Evolutionary conservation across 257 asterid genomes (phyloP).

Genomic region (Jaltomata sinuosa): DNA sequence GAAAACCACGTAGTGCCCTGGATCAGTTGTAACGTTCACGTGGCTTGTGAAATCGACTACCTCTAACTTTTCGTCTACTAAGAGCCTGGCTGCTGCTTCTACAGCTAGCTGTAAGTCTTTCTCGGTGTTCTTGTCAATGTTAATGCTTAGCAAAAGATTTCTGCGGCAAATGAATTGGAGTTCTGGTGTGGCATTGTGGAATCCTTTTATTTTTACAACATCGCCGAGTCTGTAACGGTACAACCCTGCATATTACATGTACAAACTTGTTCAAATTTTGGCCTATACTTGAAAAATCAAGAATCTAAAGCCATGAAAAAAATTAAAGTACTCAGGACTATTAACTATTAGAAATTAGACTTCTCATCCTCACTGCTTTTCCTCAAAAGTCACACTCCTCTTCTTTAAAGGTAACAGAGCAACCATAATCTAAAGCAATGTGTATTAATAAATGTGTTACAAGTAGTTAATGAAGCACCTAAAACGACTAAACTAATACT

Average conservation of each 20-base stretch:
- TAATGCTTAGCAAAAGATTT: conserved; percentile 71
- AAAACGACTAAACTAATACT: not conserved
- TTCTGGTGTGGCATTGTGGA: conserved; percentile 81
- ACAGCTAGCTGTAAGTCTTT: conserved; percentile 83
- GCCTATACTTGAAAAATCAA: not conserved
- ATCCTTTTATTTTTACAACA: conserved; percentile 75
- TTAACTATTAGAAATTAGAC: not conserved
- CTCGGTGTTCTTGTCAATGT: conserved; percentile 94
- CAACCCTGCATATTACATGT: conserved; percentile 45
- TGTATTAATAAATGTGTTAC: not conserved
- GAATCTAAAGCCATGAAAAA: not conserved
- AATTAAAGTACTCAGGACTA: not conserved
- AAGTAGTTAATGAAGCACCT: not conserved
- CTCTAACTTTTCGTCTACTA: conserved; percentile 56
- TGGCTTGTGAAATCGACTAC: conserved; percentile 87
- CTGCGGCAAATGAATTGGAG: conserved; percentile 79
- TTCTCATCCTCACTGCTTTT: not conserved
- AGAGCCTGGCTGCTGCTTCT: conserved; percentile 52
- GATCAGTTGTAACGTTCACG: conserved; percentile 42
- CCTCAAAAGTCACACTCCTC: not conserved
- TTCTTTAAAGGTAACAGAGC: not conserved
- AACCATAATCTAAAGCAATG: not conserved
- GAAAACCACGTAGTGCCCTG: conserved; percentile 70
- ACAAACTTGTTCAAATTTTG: not conserved
- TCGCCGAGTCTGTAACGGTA: conserved; percentile 88